Evolutionary conservation across 1,284 basidiomycete species (phyloP), one percentile per base, ranked within the genome.

Genomic region (Chalciporus sp.): DNA sequence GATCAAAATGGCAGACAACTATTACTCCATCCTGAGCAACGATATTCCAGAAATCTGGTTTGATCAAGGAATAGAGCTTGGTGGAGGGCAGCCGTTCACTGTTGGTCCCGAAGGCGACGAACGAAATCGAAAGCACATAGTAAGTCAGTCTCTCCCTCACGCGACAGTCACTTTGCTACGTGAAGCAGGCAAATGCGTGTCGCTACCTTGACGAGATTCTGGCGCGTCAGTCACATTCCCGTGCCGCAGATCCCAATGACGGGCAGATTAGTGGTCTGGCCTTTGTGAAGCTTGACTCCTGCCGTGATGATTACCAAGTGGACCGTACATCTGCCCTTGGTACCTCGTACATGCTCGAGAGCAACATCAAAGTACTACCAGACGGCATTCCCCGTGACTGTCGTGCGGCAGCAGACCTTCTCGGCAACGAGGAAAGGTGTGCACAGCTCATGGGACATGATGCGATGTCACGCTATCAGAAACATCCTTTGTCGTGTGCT

Each of bases 1-100:
- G 59, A 71, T 76, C 62, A 76, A 79, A 58, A 88, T 86, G 85
- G 83, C 85, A 1, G 86, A 89, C 63, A 88, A 88, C 58, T 87
- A 86, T 60, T 88, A 80, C 63, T 76, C 84, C 4, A 72, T 88
- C 50, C 69, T 88, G 47, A 50, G 47, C 51, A 88, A 87, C 57
- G 61, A 67, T 26, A 62, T 74, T 14, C 74, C 78, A 1, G 77
- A 81, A 57, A 65, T 76, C 16, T 87, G 86, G 84, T 79, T 84
- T 56, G 83, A 86, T 63, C 80, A 84, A 59, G 81, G 80, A 10
- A 76, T 84, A 50, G 80, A 79, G 57, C 74, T 88, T 1, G 81
- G 76, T 33, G 83, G 83, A 3, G 84, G 81, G 0, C 69, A 82
- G 51, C 75, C 84, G 8, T 89, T 89, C 62, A 87, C 85, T 14